Base-by-base conservation (phyloP, 805 yeast genomes). In the Metschnikowia anglica region DNA sequence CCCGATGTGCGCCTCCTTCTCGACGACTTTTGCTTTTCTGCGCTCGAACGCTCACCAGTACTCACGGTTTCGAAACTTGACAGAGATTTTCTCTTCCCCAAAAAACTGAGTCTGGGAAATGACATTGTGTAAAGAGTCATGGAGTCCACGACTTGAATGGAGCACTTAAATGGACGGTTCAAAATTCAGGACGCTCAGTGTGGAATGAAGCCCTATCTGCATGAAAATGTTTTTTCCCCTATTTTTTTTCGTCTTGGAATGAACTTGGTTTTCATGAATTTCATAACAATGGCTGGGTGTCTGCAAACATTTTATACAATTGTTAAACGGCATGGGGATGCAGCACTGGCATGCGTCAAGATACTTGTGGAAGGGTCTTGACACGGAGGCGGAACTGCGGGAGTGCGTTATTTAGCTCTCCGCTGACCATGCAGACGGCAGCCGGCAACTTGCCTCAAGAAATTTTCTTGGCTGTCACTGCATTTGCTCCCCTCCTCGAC, bases 71-170 rank as follows among this genome's bases (percentile, higher is more conserved):
- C n/a, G 15, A 41, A 16, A 15, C 44, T 41, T 9, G 39, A 34
- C 44, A 41, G 44, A 5, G 44, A 41, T n/a, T 30, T 34, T 15
- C 38, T 34, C 27, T 28, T 41, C 11, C 35, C 38, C 20, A 41
- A 13, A 20, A 41, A 41, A 19, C 21, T 27, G 15, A 41, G 39
- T 13, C 19, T 23, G 5, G 44, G 36, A 25, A 34, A 15, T 6
- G 37, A 21, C 37, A 28, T 39, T 3, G 29, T 28, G 16, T 24
- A 28, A 5, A 32, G 41, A 19, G 32, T n/a, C 32, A 32, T 39
- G 13, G 12, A 16, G 24, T n/a, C n/a, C n/a, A n/a, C n/a, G n/a
- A n/a, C n/a, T n/a, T n/a, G n/a, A n/a, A n/a, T n/a, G n/a, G n/a
- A n/a, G n/a, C n/a, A n/a, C n/a, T n/a, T n/a, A n/a, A n/a, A n/a